These are phyloP conservation scores for Favolaschia claudopus DNA, from an alignment of 768 basidiomycete genomes.

Conservation along the genomic window DNA sequence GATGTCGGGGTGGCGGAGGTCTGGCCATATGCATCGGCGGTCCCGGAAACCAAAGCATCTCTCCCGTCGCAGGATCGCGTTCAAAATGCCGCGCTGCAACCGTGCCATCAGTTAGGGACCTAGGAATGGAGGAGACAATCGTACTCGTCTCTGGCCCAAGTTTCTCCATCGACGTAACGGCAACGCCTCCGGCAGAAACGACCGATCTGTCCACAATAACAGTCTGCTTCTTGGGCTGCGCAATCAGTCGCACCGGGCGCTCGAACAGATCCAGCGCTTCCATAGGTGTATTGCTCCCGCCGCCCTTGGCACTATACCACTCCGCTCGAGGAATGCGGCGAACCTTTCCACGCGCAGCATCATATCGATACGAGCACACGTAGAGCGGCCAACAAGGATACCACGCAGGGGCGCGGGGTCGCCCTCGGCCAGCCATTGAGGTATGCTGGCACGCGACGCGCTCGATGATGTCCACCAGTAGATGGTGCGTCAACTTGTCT, in stretches of 20 bases:
- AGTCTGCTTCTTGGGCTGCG: slow-evolving; percentile 36
- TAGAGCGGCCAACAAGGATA: slow-evolving; percentile 76
- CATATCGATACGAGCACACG: slow-evolving; percentile 76
- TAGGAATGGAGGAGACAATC: slow-evolving; percentile 24
- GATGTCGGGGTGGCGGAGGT: slow-evolving; percentile 47
- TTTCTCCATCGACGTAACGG: slow-evolving; percentile 52
- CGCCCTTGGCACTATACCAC: slow-evolving; percentile 43
- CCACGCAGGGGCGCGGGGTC: slow-evolving; percentile 70
- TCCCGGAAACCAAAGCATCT: slow-evolving; percentile 79
- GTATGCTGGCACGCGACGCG: slow-evolving; percentile 63
- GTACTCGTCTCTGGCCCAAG: slow-evolving; percentile 59
- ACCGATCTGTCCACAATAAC: slow-evolving; percentile 52
- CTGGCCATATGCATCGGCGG: slow-evolving; percentile 62
- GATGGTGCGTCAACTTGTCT: slow-evolving; percentile 76
- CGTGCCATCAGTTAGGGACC: background rate
- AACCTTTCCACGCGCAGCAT: slow-evolving; percentile 59
- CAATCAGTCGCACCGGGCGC: slow-evolving; percentile 5
- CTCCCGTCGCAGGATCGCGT: slow-evolving; percentile 64
- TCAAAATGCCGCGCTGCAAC: slow-evolving; percentile 64
- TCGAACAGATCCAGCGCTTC: slow-evolving; percentile 20
- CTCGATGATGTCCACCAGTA: slow-evolving; percentile 76
- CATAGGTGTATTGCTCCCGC: slow-evolving; percentile 37
- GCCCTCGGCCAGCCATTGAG: slow-evolving; percentile 66
- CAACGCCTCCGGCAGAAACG: slow-evolving; percentile 54
- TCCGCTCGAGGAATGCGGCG: slow-evolving; percentile 46